Conservation (phyloP, 164 flowering plant species). For the Liquidambar formosana region DNA sequence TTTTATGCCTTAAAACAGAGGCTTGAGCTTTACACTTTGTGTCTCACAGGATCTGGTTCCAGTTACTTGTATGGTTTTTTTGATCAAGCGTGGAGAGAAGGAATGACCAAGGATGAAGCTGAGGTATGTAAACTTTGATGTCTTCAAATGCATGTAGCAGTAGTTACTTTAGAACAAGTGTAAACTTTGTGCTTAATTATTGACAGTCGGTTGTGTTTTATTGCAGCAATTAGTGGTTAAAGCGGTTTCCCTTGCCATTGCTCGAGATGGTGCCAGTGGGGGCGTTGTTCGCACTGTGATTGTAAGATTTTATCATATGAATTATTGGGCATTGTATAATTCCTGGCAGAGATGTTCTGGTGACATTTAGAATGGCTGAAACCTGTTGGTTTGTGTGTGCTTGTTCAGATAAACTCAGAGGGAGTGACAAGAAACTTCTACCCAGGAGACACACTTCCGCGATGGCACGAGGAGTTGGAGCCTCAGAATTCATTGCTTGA, state of each 20-base stretch:
- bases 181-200: too few species aligned
- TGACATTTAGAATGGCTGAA: too few species aligned
- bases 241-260: constrained; percentile 96
- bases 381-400: neutral
- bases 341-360: neutral
- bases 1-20: too few species aligned
- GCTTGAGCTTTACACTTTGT: neutral
- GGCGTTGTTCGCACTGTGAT: constrained; percentile 93
- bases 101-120: constrained; percentile 91
- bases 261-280: constrained; percentile 99
- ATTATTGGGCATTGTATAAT: too few species aligned
- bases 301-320: constrained; percentile 39
- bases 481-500: constrained; percentile 71
- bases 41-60: constrained; percentile 80
- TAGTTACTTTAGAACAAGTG: neutral
- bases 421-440: constrained; percentile 77
- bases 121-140: constrained; percentile 56
- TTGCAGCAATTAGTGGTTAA: constrained; percentile 82
- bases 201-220: neutral
- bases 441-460: constrained; percentile 71
- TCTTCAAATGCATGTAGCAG: neutral
- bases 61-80: constrained; percentile 89
- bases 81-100: constrained; percentile 94
- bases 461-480: constrained; percentile 90
- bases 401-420: constrained; percentile 72